Conservation (phyloP, 257 asterid genomes). For the Salvia splendens region DNA sequence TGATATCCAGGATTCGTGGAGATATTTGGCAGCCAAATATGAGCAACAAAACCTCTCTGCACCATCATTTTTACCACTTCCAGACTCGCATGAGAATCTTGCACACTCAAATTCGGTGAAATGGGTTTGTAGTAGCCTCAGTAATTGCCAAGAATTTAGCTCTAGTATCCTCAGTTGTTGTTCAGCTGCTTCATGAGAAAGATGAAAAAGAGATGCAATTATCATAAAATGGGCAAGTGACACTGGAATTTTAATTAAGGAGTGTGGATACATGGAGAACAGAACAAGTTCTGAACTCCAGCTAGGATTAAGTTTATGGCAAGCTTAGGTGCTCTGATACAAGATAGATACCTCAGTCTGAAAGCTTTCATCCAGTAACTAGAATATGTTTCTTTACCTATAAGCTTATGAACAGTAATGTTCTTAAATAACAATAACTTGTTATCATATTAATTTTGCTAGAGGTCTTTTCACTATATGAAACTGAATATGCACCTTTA, state of each 20-base stretch:
- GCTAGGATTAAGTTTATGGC: not conserved
- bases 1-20: constrained; percentile 62
- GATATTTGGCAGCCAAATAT: constrained; percentile 56
- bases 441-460: not conserved
- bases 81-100: constrained; percentile 49
- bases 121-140: constrained; percentile 72
- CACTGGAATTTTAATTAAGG: not conserved
- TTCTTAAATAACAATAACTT: not conserved
- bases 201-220: constrained; percentile 23
- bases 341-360: constrained; percentile 3
- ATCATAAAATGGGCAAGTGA: constrained; percentile 1
- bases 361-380: not conserved
- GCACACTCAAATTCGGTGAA: constrained; percentile 51
- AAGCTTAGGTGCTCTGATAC: constrained; percentile 9
- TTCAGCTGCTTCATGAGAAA: constrained; percentile 54
- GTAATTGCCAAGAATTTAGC: constrained; percentile 84
- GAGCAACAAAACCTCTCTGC: constrained; percentile 71
- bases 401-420: constrained; percentile 5
- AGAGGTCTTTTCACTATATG: not conserved
- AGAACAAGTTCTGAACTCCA: constrained; percentile 3
- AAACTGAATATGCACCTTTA: not conserved
- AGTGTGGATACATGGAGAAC: not conserved
- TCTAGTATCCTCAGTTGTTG: constrained; percentile 68
- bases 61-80: constrained; percentile 35
- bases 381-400: not conserved